phyloP scores from a whole-genome alignment of 306 rosid species.

The Erythrophleum fordii region DNA sequence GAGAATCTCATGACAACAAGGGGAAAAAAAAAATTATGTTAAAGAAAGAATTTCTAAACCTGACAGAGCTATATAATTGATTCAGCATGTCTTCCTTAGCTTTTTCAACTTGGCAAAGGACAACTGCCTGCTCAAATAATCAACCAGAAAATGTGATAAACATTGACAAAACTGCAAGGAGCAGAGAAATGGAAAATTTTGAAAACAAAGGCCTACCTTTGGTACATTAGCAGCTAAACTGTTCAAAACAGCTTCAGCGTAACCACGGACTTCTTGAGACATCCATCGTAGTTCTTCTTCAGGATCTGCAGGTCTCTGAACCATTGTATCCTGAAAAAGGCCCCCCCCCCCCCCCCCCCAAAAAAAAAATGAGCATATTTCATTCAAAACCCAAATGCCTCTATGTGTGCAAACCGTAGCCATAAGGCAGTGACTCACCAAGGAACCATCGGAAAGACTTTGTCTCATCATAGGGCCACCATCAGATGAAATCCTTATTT shows the following conservation, averaged over 20 bases:
- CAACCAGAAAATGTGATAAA: conserved; percentile 33
- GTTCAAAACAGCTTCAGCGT: conserved; percentile 96
- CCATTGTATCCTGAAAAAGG: conserved; percentile 77
- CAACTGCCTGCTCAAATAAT: conserved; percentile 84
- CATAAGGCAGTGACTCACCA: conserved; percentile 56
- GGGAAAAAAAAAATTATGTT: conserved; percentile 2
- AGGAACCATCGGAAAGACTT: conserved; percentile 89
- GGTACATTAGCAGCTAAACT: conserved; percentile 99
- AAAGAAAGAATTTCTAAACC: conserved; percentile 50
- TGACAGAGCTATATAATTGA: conserved; percentile 92
- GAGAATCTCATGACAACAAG: neutral
- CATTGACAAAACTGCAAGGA: conserved; percentile 5
- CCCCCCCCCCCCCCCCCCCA: too few species aligned
- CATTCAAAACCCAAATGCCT: neutral
- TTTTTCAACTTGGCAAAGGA: conserved; percentile 96
- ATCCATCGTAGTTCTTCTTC: conserved; percentile 99
- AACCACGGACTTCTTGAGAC: conserved; percentile 98
- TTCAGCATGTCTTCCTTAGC: conserved; percentile 98
- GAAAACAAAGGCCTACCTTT: conserved; percentile 56
- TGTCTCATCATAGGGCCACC: conserved; percentile 75
- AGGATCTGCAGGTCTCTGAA: conserved; percentile 93
- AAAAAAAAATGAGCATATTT: neutral
- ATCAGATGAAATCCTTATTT: conserved; percentile 60
- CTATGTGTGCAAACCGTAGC: neutral
- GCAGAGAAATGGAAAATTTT: neutral